Base-by-base conservation (phyloP, 768 basidiomycete species). In the Mycena rosella region DNA sequence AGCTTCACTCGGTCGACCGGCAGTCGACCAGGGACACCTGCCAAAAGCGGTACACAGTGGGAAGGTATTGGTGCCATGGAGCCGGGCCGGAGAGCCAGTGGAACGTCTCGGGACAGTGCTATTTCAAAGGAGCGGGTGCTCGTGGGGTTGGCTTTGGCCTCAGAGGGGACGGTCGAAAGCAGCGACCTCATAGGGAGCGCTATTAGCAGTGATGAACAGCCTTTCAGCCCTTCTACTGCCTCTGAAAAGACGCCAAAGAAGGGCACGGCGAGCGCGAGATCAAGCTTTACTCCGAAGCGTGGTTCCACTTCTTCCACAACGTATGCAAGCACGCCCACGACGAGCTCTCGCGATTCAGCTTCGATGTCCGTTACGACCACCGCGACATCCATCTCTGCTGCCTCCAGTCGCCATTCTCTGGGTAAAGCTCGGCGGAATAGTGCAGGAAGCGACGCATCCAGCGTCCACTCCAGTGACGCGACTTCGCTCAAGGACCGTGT, bases 241-340 rank as follows among this genome's bases (percentile, higher is more conserved):
- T 78, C 79, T 40, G 92, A 93, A 53, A 93, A 91, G 82, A 87
- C 89, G 26, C 84, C 87, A 14, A 93, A 89, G 84, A 94, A 92
- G 78, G 78, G 82, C 58, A 84, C 87, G 17, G 76, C 84, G 34
- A 83, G 85, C 74, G 83, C 87, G 51, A 87, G 93, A 60, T 85
- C 90, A 60, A 93, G 91, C 75, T 91, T 93, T 77, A 91, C 89
- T n/a, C 87, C 91, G 36, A 96, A 96, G 78, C 91, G 95, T 62
- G 91, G 92, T 64, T 96, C 95, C 26, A 90, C 94, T 13, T 96
- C 95, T 8, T 97, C 95, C 5, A 92, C 95, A 24, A 96, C 88
- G 44, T 91, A 95, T 79, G 87, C 92, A 20, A 90, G 90, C 77
- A 95, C 90, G 26, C 91, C 89, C 47, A 88, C 86, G 18, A 87